Percentiles rank a stretch among this genome's conserved stretches.
These are phyloP conservation scores for Dissophora ornata DNA, from an alignment of 192 early-diverging fungal genomes.

Conservation along the genomic window DNA sequence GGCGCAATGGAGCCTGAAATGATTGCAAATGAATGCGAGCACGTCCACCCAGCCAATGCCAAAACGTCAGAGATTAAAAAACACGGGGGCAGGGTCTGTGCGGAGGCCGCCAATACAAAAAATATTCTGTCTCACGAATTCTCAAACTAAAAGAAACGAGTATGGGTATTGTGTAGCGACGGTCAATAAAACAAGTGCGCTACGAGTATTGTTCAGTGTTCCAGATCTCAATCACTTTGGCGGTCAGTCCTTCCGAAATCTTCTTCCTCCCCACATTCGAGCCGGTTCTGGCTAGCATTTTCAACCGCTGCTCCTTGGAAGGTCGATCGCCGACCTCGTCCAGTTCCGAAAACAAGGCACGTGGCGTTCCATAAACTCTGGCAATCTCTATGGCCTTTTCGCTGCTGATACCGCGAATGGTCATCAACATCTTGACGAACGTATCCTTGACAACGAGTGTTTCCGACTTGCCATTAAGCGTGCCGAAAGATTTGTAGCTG, in stretches of 20 bases:
- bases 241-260: conserved; percentile 63
- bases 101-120: too few species aligned
- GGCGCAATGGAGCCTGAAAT: too few species aligned
- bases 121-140: too few species aligned
- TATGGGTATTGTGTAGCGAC: too few species aligned
- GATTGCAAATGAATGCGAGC: too few species aligned
- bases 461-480: conserved; percentile 80
- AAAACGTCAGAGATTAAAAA: too few species aligned
- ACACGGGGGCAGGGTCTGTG: too few species aligned
- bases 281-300: neutral
- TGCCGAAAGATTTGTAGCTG: conserved; percentile 72
- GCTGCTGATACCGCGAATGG: conserved; percentile 80
- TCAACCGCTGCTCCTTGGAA: neutral
- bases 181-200: too few species aligned
- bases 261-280: conserved; percentile 55
- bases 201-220: conserved; percentile 58
- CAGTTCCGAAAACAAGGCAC: conserved; percentile 57
- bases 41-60: too few species aligned
- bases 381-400: conserved; percentile 89
- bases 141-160: neutral
- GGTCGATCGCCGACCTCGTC: conserved; percentile 22
- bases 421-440: conserved; percentile 88
- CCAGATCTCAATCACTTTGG: conserved; percentile 72
- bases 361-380: conserved; percentile 75
- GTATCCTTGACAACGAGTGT: conserved; percentile 78